Base-by-base conservation (phyloP, 2,329 filamentous ascomycete genomes). In the Alternaria tenuissima region DNA sequence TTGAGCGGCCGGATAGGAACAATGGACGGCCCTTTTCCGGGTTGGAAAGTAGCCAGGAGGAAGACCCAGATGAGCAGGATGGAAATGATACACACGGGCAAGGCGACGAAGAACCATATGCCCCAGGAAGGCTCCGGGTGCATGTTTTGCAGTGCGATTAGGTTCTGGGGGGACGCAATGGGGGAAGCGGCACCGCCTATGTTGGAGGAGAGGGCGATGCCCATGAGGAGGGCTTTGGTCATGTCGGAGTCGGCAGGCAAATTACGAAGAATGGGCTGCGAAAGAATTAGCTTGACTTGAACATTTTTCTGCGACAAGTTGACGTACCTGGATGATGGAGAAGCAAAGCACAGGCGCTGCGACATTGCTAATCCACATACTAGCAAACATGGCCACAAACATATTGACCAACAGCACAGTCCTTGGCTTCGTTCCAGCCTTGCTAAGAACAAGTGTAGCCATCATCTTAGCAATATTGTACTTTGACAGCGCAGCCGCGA, bases 331-430 rank as follows among this genome's bases (percentile, higher is more conserved):
- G 61, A 99, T 96, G 72, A 99, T 97, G 20, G 93, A 96, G 79
- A 96, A 98, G 83, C 95, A 99, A 38, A 99, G 86, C 9, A 99
- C 95, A 0, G 95, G 95, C 1, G 96, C 94, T 1, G 95, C 95
- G 28, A 99, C 96, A 69, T 99, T 99, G 81, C 93, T 97, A 74
- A 99, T 98, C 85, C 96, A 93, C 95, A 99, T 99, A 71, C 93
- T 97, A 8, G 96, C 91, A 77, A 99, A 96, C 74, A 95, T 96
- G 56, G 94, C 94, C 42, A 99, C 95, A 71, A 97, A 94, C 95
- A 99, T 99, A 81, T 94, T 97, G 55, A 94, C 95, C n/a, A 99
- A 81, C 5, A 99, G 85, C 4, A 99, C 95, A 3, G 92, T 94
- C 56, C 89, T 86, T 9, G 95, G 95, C 71, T 89, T 91, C 4